These are phyloP conservation scores for Vaccinium macrocarpon DNA, from an alignment of 148 eudicot species.

Conservation along the genomic window DNA sequence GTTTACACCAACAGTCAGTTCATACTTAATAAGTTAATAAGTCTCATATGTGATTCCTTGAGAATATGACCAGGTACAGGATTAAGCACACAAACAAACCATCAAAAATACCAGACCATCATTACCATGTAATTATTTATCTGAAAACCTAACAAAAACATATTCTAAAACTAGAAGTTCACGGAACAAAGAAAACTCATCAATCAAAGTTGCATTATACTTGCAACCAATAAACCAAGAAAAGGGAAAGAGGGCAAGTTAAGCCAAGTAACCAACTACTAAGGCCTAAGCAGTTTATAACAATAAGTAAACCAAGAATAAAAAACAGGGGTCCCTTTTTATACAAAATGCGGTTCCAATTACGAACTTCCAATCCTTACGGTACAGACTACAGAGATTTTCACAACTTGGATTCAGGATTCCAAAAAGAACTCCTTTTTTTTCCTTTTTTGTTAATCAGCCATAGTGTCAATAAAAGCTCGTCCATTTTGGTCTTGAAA, in stretches of 20 bases:
- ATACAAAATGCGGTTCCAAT: not conserved
- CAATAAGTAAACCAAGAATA: not conserved
- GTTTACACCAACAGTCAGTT: not conserved
- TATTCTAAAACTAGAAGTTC: not conserved
- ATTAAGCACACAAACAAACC: not conserved
- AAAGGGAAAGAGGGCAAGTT: too few relatives aligned
- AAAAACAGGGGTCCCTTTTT: not conserved
- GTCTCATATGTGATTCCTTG: not conserved
- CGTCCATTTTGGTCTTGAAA: slow-evolving; percentile 4
- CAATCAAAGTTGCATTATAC: not conserved
- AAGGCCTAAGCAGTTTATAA: not conserved
- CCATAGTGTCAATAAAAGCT: not conserved
- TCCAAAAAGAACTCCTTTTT: not conserved
- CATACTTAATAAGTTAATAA: not conserved
- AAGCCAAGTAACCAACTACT: not conserved
- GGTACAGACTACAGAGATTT: not conserved
- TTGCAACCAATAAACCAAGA: not conserved
- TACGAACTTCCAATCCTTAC: not conserved
- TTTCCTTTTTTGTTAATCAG: not conserved
- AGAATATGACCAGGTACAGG: not conserved
- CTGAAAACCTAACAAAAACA: not conserved
- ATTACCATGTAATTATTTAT: not conserved
- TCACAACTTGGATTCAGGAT: not conserved
- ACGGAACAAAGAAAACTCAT: not conserved
- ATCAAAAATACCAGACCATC: not conserved